Conservation (phyloP, 1,139 yeast species). For the Debaryomyces sp. region DNA sequence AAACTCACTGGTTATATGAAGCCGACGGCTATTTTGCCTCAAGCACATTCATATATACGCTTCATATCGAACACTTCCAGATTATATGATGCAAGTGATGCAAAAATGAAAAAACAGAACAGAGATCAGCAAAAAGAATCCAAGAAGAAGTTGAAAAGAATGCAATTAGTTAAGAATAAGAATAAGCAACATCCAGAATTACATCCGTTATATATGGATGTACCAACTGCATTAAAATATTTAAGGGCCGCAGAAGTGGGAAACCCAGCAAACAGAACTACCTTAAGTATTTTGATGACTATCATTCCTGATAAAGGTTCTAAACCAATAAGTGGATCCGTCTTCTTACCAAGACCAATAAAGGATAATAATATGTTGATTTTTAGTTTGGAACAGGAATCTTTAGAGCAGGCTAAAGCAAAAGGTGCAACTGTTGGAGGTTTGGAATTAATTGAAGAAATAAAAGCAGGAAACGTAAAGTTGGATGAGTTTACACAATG, state of each 20-base stretch:
- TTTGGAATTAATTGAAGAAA: constrained; percentile 63
- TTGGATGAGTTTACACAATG: constrained; percentile 71
- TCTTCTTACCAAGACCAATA: constrained; percentile 75
- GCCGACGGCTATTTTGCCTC: background rate
- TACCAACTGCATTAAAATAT: constrained; percentile 73
- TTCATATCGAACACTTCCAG: background rate
- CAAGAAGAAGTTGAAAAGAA: constrained; percentile 31
- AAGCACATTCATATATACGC: background rate
- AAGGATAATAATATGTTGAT: constrained; percentile 67
- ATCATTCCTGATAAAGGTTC: constrained; percentile 83
- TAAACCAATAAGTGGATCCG: constrained; percentile 72
- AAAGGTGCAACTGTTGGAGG: constrained; percentile 78
- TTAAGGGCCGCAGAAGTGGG: constrained; percentile 92
- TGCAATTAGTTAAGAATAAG: constrained; percentile 34
- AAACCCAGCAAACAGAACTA: constrained; percentile 66
- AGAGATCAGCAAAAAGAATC: constrained; percentile 17
- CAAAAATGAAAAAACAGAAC: constrained; percentile 9
- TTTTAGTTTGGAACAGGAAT: constrained; percentile 60
- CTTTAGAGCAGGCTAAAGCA: constrained; percentile 53
- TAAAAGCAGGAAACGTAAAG: constrained; percentile 54
- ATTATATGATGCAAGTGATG: constrained; percentile 6
- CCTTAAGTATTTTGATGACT: constrained; percentile 64
- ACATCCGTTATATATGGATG: constrained; percentile 70
- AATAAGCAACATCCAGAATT: constrained; percentile 51
- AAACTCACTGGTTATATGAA: constrained; percentile 4